Percentiles rank a stretch among this genome's conserved stretches.
Evolutionary conservation across 2,329 filamentous ascomycete species (phyloP).

Genomic region (Dichotomopilus funicola): DNA sequence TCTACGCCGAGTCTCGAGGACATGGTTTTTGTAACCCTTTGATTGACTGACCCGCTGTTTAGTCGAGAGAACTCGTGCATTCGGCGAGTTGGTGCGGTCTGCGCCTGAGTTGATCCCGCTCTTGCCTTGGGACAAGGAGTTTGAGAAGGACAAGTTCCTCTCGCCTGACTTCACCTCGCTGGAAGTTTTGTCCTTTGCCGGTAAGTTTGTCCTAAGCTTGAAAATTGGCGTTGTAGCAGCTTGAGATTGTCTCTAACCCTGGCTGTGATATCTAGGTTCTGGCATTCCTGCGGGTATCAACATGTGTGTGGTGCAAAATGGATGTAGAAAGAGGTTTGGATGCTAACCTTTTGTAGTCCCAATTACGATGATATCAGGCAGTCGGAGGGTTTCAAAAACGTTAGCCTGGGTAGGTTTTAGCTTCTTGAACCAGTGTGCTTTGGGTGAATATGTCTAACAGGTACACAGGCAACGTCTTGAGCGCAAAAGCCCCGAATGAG

Average conservation of each 20-base stretch:
- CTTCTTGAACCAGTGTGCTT: too few relatives aligned
- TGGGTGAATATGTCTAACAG: background rate
- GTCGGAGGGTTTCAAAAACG: constrained; percentile 84
- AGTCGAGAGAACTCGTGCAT: constrained; percentile 79
- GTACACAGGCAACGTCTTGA: constrained; percentile 65
- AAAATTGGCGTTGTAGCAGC: too few relatives aligned
- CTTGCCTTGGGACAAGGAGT: constrained; percentile 79
- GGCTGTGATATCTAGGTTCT: constrained; percentile 30
- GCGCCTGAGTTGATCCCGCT: constrained; percentile 81
- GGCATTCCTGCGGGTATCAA: constrained; percentile 65
- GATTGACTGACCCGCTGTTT: constrained; percentile 11
- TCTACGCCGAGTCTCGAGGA: background rate
- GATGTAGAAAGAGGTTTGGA: background rate
- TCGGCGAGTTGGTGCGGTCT: constrained; percentile 74
- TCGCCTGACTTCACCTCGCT: constrained; percentile 94
- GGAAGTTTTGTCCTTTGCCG: constrained; percentile 79
- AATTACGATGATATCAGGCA: constrained; percentile 76
- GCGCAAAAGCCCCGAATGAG: constrained; percentile 86
- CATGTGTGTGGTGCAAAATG: constrained; percentile 34
- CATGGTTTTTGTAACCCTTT: background rate
- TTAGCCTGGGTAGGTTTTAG: constrained; percentile 56
- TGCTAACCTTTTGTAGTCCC: constrained; percentile 31
- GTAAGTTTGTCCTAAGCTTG: constrained; percentile 10
- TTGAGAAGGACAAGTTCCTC: constrained; percentile 94
- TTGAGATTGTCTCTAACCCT: background rate